Conservation (phyloP, 2,329 filamentous ascomycete species). For the Trichoderma sp. region DNA sequence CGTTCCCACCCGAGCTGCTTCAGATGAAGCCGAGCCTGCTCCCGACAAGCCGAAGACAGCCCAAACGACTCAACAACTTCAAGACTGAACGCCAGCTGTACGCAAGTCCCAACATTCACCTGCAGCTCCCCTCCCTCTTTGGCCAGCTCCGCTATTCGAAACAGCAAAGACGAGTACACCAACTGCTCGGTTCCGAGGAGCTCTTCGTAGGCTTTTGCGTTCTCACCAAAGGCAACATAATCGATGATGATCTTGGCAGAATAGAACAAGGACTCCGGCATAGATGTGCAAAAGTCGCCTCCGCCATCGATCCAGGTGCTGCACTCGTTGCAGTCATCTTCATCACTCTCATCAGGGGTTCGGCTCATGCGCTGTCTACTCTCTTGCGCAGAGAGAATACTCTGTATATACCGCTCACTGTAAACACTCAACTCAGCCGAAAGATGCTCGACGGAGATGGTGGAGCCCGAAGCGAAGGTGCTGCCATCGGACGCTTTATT, state of each 20-base stretch:
- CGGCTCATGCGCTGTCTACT: not conserved
- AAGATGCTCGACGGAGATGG: not conserved
- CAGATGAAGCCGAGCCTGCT: not conserved
- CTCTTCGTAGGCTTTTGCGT: not conserved
- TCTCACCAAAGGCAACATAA: not conserved
- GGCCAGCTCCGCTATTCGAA: slow-evolving; percentile 7
- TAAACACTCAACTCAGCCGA: not conserved
- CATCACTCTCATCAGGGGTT: not conserved
- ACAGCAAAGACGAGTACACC: not conserved
- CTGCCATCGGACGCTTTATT: not conserved
- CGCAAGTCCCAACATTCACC: slow-evolving; percentile 15
- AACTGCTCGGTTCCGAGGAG: not conserved
- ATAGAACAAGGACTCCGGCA: slow-evolving; percentile 8
- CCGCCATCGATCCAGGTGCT: not conserved
- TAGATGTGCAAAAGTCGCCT: slow-evolving; percentile 13
- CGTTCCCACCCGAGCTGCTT: slow-evolving; percentile 2
- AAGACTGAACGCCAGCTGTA: slow-evolving; percentile 14
- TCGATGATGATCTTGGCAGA: slow-evolving; percentile 10
- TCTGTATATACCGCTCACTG: not conserved
- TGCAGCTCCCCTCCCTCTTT: not conserved
- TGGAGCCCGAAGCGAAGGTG: not conserved
- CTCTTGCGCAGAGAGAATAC: not conserved
- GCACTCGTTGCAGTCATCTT: slow-evolving; percentile 3
- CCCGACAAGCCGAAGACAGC: not conserved
- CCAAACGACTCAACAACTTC: slow-evolving; percentile 16